These are phyloP conservation scores for Suhomyces prunicola DNA, from an alignment of 805 yeast genomes.

Conservation along the genomic window DNA sequence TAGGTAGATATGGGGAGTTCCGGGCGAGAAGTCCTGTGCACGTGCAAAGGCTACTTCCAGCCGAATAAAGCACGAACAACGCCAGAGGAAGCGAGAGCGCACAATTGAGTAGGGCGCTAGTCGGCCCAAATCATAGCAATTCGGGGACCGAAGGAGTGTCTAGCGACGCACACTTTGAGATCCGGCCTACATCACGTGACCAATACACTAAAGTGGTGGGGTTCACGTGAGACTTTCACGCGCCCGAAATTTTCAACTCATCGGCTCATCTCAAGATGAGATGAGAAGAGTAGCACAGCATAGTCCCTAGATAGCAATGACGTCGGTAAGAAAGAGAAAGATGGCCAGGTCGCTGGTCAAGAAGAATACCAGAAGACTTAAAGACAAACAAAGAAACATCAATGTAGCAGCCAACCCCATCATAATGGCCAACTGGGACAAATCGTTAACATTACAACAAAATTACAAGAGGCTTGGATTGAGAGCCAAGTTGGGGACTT, in stretches of 20 bases:
- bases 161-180: no score
- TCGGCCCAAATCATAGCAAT: no score
- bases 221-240: neutral
- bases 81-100: neutral
- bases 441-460: constrained; percentile 72
- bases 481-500: constrained; percentile 56
- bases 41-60: neutral
- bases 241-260: constrained; percentile 5
- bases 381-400: constrained; percentile 67
- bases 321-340: constrained; percentile 81
- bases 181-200: neutral
- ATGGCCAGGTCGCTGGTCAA: constrained; percentile 68
- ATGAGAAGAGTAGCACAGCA: neutral
- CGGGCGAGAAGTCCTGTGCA: neutral
- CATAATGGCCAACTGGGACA: constrained; percentile 90
- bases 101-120: no score
- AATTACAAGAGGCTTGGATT: constrained; percentile 84
- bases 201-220: no score
- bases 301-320: constrained; percentile 35
- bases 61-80: neutral
- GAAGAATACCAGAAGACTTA: constrained; percentile 66
- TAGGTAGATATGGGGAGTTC: neutral
- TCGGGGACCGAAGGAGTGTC: no score
- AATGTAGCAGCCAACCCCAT: constrained; percentile 72
- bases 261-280: constrained; percentile 5